Evolutionary conservation across 352 stramenopile genomes (phyloP), one percentile per base, ranked within the genome.

Genomic region (Globisporangium lucens): DNA sequence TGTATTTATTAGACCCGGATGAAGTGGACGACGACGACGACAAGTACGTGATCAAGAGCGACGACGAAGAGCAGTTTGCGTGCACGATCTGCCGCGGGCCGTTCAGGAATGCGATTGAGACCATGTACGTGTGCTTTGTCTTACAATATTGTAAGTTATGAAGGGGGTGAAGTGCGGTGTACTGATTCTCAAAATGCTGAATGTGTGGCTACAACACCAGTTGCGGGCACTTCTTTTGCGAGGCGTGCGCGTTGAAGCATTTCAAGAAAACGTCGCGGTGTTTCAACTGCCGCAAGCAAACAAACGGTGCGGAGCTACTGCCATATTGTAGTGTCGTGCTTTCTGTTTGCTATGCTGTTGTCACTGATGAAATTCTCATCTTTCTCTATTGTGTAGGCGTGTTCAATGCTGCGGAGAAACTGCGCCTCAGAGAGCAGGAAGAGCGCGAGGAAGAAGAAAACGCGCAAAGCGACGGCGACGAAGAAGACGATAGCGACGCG

Each of bases 171-270:
- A 49, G 17, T 41, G 10, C 2, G 6, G 5, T 9, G 43, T 51
- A 17, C 43, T 51, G 43, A 51, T 6, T 10, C 43, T 51, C 5
- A 51, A 51, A 51, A 51, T 24, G 17, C 17, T n/a, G 56, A 13
- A 24, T 24, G 24, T 24, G 24, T 51, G 33, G 38, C n/a, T 30
- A 24, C 66, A 8, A 10, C 4, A n/a, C 2, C 53, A 91, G 83
- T 17, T 99, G 97, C 59, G 85, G 85, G 0, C 97, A 99, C 75
- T 99, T 98, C 72, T 99, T 99, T 79, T 99, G 97, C 65, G 83
- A 98, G 72, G 61, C 79, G 24, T 99, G 97, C 63, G 94, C 97
- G 30, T 74, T 98, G 41, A 85, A 93, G 67, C 78, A 89, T 24
- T 93, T 89, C 61, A 88, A 85, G 56, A 96, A 94, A 62, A 87